phyloP scores from a whole-genome alignment of 2,329 filamentous ascomycete species.

The Periglandula ipomoeae region DNA sequence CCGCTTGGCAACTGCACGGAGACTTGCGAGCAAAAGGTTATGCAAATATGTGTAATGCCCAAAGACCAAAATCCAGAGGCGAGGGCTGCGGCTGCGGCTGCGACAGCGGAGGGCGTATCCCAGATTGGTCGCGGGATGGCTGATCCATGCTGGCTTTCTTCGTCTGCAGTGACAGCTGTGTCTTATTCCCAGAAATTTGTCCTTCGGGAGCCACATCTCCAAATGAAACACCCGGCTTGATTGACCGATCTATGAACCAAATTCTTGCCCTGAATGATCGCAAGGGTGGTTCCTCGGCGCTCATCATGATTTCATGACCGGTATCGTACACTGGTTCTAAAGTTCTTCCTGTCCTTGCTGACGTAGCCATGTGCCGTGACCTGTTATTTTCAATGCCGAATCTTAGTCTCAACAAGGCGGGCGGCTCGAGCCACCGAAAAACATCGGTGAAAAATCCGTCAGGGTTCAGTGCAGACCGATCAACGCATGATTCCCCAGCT shows the following conservation, averaged over 20 bases:
- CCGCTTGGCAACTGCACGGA: neutral
- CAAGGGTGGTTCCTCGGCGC: neutral
- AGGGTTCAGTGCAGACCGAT: slow-evolving; percentile 1
- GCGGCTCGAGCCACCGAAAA: slow-evolving; percentile 7
- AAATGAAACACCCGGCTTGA: neutral
- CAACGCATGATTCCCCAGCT: neutral
- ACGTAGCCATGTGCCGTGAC: neutral
- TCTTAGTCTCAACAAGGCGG: neutral
- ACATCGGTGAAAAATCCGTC: slow-evolving; percentile 4
- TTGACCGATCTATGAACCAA: neutral
- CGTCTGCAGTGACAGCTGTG: neutral
- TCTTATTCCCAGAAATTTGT: slow-evolving; percentile 1
- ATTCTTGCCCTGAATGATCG: neutral
- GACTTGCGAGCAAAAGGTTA: too few species aligned
- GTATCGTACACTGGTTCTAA: neutral
- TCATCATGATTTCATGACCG: too few species aligned
- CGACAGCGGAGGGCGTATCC: neutral
- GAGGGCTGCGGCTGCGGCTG: too few species aligned
- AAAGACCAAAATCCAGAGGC: too few species aligned
- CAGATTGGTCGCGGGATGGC: neutral
- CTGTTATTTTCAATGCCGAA: slow-evolving; percentile 2
- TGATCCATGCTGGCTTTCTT: neutral
- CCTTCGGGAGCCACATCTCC: neutral
- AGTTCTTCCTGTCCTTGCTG: neutral
- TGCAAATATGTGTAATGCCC: too few species aligned